Base-by-base conservation (phyloP, 139 green algal genomes). In the Chlamydomonas incerta region DNA sequence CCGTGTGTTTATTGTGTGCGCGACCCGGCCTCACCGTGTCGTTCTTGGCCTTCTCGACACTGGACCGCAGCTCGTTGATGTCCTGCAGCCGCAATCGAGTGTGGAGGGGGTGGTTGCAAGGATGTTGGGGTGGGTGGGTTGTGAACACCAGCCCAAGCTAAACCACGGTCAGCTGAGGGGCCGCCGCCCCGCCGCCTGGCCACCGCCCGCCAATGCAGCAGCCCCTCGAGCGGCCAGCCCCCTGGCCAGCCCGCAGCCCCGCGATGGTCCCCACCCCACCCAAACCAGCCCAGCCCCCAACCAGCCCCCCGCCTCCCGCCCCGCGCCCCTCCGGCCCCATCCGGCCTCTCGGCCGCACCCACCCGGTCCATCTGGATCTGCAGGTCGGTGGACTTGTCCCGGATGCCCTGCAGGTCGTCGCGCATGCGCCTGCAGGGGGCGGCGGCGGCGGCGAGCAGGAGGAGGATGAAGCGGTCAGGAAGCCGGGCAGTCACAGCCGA, bases 11-110 rank as follows among this genome's bases (percentile, higher is more conserved):
- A n/a, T n/a, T n/a, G n/a, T n/a, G n/a, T n/a, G n/a, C n/a, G n/a
- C n/a, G n/a, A n/a, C n/a, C n/a, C n/a, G n/a, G n/a, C 35, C 86
- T 9, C 68, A 93, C 88, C 47, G 91, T 95, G 83, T 98, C 96
- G 80, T 98, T 98, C 91, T 98, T 98, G 41, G 91, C 93, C 88
- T 95, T 93, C 87, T 98, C 96, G n/a, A 98, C 92, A 14, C 88
- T 86, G 1, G 96, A 96, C 82, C 95, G 95, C 29, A 98, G 87
- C 50, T 93, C 94, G 72, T 98, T 98, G 65, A 96, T 93, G 71
- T 98, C 95, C 92, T 97, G 91, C 31, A 70, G 2, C 5, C 41
- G 8, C 41, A 50, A n/a, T n/a, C n/a, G n/a, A n/a, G n/a, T n/a
- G n/a, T n/a, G n/a, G n/a, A n/a, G n/a, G n/a, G n/a, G n/a, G n/a